Evolutionary conservation across 352 stramenopile species (phyloP).

Genomic region (Pythium angustatum): DNA sequence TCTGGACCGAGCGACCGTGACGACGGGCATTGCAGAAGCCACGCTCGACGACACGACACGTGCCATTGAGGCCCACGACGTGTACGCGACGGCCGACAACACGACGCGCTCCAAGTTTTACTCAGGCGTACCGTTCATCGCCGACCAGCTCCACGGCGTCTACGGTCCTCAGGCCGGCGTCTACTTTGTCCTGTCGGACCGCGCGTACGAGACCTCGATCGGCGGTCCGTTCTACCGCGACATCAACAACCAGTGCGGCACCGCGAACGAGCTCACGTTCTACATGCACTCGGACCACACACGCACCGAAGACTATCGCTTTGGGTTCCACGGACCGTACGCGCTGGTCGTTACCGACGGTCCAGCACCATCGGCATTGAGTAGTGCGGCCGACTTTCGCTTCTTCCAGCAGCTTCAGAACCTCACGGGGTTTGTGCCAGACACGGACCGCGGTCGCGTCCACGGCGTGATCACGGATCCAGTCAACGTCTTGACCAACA

Average conservation of each 20-base stretch:
- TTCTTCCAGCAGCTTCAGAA: slow-evolving; percentile 47
- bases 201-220: slow-evolving; percentile 46
- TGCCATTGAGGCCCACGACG: slow-evolving; percentile 46
- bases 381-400: slow-evolving; percentile 36
- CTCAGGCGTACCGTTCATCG: slow-evolving; percentile 38
- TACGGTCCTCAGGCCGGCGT: slow-evolving; percentile 38
- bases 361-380: slow-evolving; percentile 21
- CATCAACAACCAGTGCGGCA: slow-evolving; percentile 58
- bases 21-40: slow-evolving; percentile 38
- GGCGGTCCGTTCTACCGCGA: slow-evolving; percentile 53
- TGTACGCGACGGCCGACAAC: slow-evolving; percentile 34
- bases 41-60: slow-evolving; percentile 37
- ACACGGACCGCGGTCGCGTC: slow-evolving; percentile 35
- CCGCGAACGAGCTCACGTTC: slow-evolving; percentile 52
- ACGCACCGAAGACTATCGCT: slow-evolving; percentile 53
- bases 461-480: slow-evolving; percentile 39
- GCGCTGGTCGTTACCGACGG: slow-evolving; percentile 46
- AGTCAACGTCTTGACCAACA: slow-evolving; percentile 24
- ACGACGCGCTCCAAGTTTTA: slow-evolving; percentile 49
- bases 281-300: slow-evolving; percentile 71
- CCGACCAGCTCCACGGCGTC: slow-evolving; percentile 45
- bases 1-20: slow-evolving; percentile 35
- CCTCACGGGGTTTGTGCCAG: slow-evolving; percentile 40
- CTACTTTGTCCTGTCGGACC: slow-evolving; percentile 54
- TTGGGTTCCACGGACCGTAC: slow-evolving; percentile 55